Conservation (phyloP, 331 rosid genomes). For the Arachis monticola region DNA sequence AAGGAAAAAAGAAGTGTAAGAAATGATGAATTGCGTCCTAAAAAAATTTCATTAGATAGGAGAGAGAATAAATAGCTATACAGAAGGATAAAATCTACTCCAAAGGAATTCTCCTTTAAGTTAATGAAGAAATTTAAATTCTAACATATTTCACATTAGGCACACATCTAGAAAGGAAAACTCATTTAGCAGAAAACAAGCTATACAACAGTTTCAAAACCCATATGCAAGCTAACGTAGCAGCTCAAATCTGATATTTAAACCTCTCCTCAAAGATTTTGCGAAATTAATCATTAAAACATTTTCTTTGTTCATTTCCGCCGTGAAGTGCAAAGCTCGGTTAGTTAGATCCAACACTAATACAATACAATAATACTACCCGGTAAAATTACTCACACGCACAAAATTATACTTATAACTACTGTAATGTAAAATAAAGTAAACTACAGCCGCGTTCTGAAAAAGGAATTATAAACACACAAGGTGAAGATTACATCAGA, state of each 20-base stretch:
- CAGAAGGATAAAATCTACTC: not conserved
- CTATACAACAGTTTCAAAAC: not conserved
- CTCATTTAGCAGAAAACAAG: not conserved
- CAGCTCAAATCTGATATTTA: conserved; percentile 3
- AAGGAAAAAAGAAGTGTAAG: not conserved
- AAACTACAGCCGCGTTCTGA: not conserved
- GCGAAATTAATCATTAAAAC: not conserved
- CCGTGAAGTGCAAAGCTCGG: not conserved
- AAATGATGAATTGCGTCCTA: conserved; percentile 6
- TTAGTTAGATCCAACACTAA: conserved; percentile 25
- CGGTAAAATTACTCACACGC: too few species aligned
- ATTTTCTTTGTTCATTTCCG: too few species aligned
- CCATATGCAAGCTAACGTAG: not conserved
- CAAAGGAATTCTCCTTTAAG: conserved; percentile 2
- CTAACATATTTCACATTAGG: not conserved
- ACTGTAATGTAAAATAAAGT: not conserved
- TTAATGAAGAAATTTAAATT: not conserved
- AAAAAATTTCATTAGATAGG: not conserved
- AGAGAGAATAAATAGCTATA: conserved; percentile 8
- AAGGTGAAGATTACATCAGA: conserved; percentile 1
- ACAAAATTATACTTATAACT: too few species aligned
- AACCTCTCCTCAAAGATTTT: conserved; percentile 4
- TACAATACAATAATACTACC: too few species aligned
- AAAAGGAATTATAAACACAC: not conserved
- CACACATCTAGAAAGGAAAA: conserved; percentile 5